These are phyloP conservation scores for Zelonia costaricensis DNA, from an alignment of 208 protist genomes.

Conservation along the genomic window DNA sequence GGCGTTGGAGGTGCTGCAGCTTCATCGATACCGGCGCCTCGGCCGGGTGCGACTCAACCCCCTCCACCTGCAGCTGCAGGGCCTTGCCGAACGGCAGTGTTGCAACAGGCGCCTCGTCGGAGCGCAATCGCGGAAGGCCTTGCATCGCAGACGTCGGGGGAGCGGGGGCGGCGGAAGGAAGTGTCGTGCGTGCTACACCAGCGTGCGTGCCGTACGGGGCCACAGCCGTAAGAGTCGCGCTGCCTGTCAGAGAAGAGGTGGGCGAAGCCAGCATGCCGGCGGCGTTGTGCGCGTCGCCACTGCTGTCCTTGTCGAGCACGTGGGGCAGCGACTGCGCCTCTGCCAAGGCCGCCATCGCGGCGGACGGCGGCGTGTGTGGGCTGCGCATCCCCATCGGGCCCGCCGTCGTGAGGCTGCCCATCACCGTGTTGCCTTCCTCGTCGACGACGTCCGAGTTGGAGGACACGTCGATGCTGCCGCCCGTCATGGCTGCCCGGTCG, in stretches of 20 bases:
- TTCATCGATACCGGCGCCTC: slow-evolving; percentile 64
- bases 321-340: slow-evolving; percentile 3
- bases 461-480: slow-evolving; percentile 71
- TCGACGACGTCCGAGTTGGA: slow-evolving; percentile 44
- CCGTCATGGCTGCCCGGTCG: slow-evolving; percentile 38
- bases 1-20: slow-evolving; percentile 68
- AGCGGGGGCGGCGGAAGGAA: not conserved
- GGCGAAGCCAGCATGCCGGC: too few relatives aligned
- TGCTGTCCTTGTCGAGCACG: not conserved
- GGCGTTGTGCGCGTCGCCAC: too few relatives aligned
- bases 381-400: slow-evolving; percentile 70
- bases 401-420: slow-evolving; percentile 47
- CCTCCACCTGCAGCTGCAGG: slow-evolving; percentile 76
- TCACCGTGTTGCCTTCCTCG: slow-evolving; percentile 26
- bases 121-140: too few relatives aligned
- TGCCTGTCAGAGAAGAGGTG: not conserved
- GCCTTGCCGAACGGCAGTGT: slow-evolving; percentile 75
- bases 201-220: too few relatives aligned
- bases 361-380: slow-evolving; percentile 10
- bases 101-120: slow-evolving; percentile 22
- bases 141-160: not conserved
- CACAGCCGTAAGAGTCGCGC: too few relatives aligned
- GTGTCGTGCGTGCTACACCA: too few relatives aligned
- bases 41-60: slow-evolving; percentile 51
- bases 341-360: slow-evolving; percentile 2